Percentiles rank a stretch among this genome's conserved stretches.
These are phyloP conservation scores for Rhazya stricta DNA, from an alignment of 257 asterid species.

Conservation along the genomic window DNA sequence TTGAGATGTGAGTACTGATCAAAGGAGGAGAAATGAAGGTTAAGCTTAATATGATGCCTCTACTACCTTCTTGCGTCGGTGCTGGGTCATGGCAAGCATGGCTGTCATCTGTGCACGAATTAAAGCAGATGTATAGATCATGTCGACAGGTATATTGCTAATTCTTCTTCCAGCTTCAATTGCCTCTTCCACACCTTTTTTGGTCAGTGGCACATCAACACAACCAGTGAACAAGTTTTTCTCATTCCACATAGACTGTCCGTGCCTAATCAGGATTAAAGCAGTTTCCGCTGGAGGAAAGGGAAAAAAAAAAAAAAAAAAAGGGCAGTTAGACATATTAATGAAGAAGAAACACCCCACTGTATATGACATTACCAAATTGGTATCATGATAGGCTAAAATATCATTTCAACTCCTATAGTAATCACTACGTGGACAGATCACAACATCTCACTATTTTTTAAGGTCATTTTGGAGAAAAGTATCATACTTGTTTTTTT, in stretches of 20 bases:
- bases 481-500: slow-evolving; percentile 65
- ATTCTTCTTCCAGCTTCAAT: slow-evolving; percentile 93
- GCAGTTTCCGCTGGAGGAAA: slow-evolving; percentile 89
- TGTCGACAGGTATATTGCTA: slow-evolving; percentile 87
- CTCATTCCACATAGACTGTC: slow-evolving; percentile 99
- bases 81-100: slow-evolving; percentile 98
- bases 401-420: neutral
- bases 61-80: slow-evolving; percentile 87
- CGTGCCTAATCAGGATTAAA: slow-evolving; percentile 84
- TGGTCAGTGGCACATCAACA: slow-evolving; percentile 91
- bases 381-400: neutral
- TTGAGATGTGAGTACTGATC: neutral
- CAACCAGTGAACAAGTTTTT: slow-evolving; percentile 97
- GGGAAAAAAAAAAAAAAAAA: no score
- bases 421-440: neutral
- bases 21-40: neutral
- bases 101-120: slow-evolving; percentile 99
- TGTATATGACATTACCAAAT: neutral
- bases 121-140: slow-evolving; percentile 80
- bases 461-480: neutral
- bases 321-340: neutral
- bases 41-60: neutral
- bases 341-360: neutral
- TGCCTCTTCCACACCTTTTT: slow-evolving; percentile 95
- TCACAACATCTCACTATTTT: neutral